Evolutionary conservation across 2,329 filamentous ascomycete species (phyloP), one percentile per base, ranked within the genome.

Genomic region (Diaporthe ampelina): DNA sequence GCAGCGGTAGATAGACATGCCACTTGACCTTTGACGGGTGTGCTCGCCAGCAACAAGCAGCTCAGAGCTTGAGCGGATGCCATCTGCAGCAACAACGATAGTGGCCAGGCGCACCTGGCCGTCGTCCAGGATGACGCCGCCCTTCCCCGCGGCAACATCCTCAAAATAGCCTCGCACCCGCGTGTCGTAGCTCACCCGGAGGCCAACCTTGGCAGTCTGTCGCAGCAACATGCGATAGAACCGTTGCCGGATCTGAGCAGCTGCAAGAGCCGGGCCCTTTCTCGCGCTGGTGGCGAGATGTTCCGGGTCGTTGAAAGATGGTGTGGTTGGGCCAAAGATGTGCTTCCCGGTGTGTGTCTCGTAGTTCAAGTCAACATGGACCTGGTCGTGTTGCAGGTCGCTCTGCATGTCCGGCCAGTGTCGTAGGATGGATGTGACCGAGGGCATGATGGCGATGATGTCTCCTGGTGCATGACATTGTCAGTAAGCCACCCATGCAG

Each of bases 171-270:
- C 76, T 35, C 77, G 78, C 6, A 82, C 81, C 4, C 74, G 65
- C 71, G 80, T 77, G 35, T 79, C 79, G 37, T 81, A 82, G 26
- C 79, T 77, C 52, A 83, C 78, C 19, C 77, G 69, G 17, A 83
- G 73, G 0, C 81, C 81, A 4, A 81, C 58, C 35, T 68, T 63
- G 21, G 76, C 70, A n/a, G 79, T 74, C 69, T 82, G 80, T 10
- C 75, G 74, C 24, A 81, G 69, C 19, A 79, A 67, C 74, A 77
- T 65, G 43, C 68, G 68, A 45, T 11, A 56, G 50, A 65, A 61
- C 45, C 68, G 56, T 11, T 32, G 45, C 7, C 69, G 69, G 10
- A 71, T 59, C 52, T 71, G 69, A 15, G 48, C 69, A 11, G 69
- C 26, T 19, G 10, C 52, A 7, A 19, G 29, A 9, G 9, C 29